These are phyloP conservation scores for Cyclotella cryptica DNA, from an alignment of 108 stramenopile species.

Conservation along the genomic window DNA sequence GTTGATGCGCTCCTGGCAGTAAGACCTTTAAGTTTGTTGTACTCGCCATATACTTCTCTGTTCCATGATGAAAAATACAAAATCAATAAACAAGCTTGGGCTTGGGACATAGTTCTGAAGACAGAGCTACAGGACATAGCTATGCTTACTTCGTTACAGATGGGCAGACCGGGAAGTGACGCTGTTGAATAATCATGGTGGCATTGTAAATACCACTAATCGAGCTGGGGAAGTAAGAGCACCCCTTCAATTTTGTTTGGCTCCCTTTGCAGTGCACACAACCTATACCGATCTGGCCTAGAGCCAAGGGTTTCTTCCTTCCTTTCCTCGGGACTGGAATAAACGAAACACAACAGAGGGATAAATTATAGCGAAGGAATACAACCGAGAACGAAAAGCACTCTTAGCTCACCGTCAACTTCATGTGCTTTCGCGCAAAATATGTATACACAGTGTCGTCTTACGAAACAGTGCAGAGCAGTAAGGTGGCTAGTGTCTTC, in stretches of 20 bases:
- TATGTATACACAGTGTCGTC: conserved; percentile 74
- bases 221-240: conserved; percentile 45
- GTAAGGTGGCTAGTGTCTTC: conserved; percentile 81
- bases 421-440: conserved; percentile 73
- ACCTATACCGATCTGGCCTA: conserved; percentile 87
- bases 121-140: neutral
- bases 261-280: conserved; percentile 72
- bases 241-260: conserved; percentile 41
- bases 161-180: conserved; percentile 61
- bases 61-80: neutral
- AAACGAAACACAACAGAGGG: neutral
- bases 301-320: conserved; percentile 74
- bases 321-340: conserved; percentile 70
- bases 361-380: conserved; percentile 3
- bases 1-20: conserved; percentile 52
- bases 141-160: conserved; percentile 64
- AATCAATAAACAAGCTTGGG: neutral
- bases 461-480: conserved; percentile 83
- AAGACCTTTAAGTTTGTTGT: conserved; percentile 48
- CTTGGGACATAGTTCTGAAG: neutral
- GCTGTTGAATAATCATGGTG: conserved; percentile 56
- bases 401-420: conserved; percentile 49
- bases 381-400: neutral
- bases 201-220: conserved; percentile 53
- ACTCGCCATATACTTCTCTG: conserved; percentile 30